Percentiles rank a stretch among this genome's conserved stretches.
Evolutionary conservation across 345 rosid species (phyloP).

Genomic region (Lenwebbia sp.): DNA sequence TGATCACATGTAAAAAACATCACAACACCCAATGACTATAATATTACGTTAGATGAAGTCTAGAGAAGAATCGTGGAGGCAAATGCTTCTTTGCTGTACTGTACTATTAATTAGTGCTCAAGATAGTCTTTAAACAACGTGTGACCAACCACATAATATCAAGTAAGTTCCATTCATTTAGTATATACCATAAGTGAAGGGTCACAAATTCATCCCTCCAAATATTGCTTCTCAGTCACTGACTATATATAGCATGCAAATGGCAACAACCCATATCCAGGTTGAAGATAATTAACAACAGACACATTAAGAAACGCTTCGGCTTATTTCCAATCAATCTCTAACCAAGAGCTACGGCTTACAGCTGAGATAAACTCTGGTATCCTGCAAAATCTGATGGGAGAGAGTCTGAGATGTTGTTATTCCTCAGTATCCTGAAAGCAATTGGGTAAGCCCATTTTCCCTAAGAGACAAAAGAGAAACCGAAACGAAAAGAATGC

Average conservation of each 20-base stretch:
- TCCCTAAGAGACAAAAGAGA: background rate
- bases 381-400: slow-evolving; percentile 25
- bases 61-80: background rate
- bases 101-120: background rate
- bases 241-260: background rate
- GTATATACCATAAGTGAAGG: background rate
- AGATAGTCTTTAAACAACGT: background rate
- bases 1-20: background rate
- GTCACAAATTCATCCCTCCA: background rate
- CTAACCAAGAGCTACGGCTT: background rate
- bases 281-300: background rate
- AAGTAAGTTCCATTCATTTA: background rate
- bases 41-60: background rate
- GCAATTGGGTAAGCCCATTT: background rate
- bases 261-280: background rate
- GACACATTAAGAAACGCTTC: background rate
- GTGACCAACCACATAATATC: background rate
- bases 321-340: background rate
- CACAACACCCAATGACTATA: background rate
- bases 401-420: slow-evolving; percentile 23
- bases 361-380: slow-evolving; percentile 5
- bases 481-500: background rate
- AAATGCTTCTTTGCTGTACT: background rate
- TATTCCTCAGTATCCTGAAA: slow-evolving; percentile 25
- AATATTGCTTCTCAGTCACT: background rate